These are phyloP conservation scores for Candida insectalens DNA, from an alignment of 805 yeast genomes.

Conservation along the genomic window DNA sequence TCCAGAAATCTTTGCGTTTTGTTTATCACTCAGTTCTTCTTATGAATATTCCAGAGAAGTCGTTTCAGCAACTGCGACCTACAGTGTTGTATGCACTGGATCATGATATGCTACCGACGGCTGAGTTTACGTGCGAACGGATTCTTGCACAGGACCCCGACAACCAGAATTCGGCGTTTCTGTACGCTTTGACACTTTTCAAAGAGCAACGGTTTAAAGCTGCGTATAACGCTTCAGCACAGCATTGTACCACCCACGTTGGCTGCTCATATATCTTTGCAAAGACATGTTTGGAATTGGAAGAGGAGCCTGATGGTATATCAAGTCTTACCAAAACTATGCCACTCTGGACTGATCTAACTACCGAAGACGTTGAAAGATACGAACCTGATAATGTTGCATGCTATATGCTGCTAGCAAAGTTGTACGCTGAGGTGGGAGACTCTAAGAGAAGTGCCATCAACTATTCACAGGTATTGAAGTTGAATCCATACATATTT, in stretches of 20 bases:
- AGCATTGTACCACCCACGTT: constrained; percentile 36
- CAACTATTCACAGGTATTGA: constrained; percentile 59
- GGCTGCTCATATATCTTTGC: constrained; percentile 77
- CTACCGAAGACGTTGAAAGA: constrained; percentile 6
- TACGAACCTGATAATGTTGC: constrained; percentile 61
- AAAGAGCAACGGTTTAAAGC: constrained; percentile 51
- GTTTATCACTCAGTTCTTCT: too few species aligned
- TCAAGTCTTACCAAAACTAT: constrained; percentile 33
- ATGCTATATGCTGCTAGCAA: constrained; percentile 59
- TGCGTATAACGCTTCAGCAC: constrained; percentile 42
- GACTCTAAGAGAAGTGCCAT: constrained; percentile 57
- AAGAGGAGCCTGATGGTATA: constrained; percentile 53
- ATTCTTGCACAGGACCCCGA: constrained; percentile 52
- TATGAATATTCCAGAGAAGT: constrained; percentile 15
- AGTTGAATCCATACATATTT: constrained; percentile 71
- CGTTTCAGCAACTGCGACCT: constrained; percentile 36
- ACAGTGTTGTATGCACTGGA: constrained; percentile 64
- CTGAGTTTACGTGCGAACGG: constrained; percentile 82
- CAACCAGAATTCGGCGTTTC: constrained; percentile 51
- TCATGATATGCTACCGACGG: constrained; percentile 58
- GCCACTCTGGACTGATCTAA: constrained; percentile 23
- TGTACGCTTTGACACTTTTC: constrained; percentile 59
- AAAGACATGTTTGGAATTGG: constrained; percentile 48
- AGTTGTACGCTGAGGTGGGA: constrained; percentile 47
- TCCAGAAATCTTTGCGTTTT: too few species aligned